A percentile compares a stretch with the other conserved stretches of the same genome.
These are phyloP conservation scores for Candida coquimbonensis DNA, from an alignment of 805 yeast genomes.

Conservation along the genomic window DNA sequence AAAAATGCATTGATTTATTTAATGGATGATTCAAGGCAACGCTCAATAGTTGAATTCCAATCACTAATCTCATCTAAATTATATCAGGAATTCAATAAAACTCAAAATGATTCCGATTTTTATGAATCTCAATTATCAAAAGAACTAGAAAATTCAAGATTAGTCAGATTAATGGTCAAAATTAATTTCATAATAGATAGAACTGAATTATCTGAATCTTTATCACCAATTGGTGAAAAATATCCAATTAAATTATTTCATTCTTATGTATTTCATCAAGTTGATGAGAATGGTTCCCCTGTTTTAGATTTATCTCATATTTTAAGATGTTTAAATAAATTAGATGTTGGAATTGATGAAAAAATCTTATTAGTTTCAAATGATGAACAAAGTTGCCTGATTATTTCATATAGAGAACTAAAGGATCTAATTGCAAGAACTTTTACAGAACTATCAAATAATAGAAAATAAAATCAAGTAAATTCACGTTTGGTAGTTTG, in stretches of 20 bases:
- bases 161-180: conserved; percentile 77
- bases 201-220: conserved; percentile 42
- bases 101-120: conserved; percentile 47
- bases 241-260: conserved; percentile 70
- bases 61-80: conserved; percentile 37
- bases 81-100: conserved; percentile 39
- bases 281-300: conserved; percentile 70
- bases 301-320: conserved; percentile 79
- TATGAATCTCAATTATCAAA: conserved; percentile 54
- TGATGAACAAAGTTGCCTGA: conserved; percentile 80
- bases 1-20: conserved; percentile 37
- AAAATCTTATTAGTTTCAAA: conserved; percentile 70
- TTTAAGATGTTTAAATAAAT: conserved; percentile 69
- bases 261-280: conserved; percentile 82
- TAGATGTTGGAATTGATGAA: conserved; percentile 90
- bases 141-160: conserved; percentile 83
- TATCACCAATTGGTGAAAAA: conserved; percentile 73
- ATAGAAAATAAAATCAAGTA: background rate
- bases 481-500: background rate
- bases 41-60: conserved; percentile 29
- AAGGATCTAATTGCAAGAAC: conserved; percentile 62
- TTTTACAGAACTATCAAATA: conserved; percentile 41
- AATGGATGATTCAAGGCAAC: conserved; percentile 21
- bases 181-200: conserved; percentile 71
- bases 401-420: conserved; percentile 79